phyloP scores from a whole-genome alignment of 2,329 filamentous ascomycete species.

The Knoxdaviesia proteae region DNA sequence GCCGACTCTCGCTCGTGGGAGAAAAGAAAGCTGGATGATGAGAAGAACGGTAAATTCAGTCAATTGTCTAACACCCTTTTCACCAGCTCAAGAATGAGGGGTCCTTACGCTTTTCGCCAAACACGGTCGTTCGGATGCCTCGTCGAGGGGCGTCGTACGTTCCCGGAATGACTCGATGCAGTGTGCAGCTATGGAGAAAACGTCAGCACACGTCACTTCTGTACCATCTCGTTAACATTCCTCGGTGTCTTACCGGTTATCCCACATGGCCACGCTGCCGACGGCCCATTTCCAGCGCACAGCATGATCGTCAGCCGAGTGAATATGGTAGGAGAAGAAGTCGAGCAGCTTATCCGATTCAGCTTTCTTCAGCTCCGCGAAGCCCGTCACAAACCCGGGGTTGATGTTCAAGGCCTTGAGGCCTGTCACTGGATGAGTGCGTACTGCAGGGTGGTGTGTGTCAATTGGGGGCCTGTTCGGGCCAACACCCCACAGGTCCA shows the following conservation, averaged over 20 bases:
- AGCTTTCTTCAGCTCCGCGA: slow-evolving; percentile 25
- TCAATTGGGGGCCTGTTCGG: slow-evolving; percentile 23
- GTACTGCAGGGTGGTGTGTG: slow-evolving; percentile 24
- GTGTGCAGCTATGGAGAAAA: slow-evolving; percentile 10
- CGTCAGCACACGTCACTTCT: neutral
- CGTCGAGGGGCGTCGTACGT: slow-evolving; percentile 15
- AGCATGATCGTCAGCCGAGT: slow-evolving; percentile 26
- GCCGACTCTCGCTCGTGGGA: slow-evolving; percentile 10
- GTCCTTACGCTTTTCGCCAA: slow-evolving; percentile 21
- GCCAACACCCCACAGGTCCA: slow-evolving; percentile 20
- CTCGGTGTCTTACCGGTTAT: slow-evolving; percentile 16
- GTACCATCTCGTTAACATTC: neutral
- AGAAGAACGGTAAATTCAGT: slow-evolving; percentile 2
- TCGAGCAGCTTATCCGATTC: slow-evolving; percentile 25
- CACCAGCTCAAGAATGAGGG: neutral
- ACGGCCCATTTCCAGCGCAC: slow-evolving; percentile 28
- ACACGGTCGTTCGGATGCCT: slow-evolving; percentile 20
- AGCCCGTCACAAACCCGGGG: slow-evolving; percentile 22
- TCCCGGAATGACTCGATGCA: slow-evolving; percentile 21
- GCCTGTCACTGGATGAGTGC: slow-evolving; percentile 25
- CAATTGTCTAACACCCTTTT: too few relatives aligned
- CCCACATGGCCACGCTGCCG: slow-evolving; percentile 28
- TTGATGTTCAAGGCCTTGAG: slow-evolving; percentile 25
- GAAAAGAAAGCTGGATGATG: slow-evolving; percentile 12
- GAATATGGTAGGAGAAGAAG: slow-evolving; percentile 23